Conservation (phyloP, 306 rosid genomes). For the Quillaja saponaria region DNA sequence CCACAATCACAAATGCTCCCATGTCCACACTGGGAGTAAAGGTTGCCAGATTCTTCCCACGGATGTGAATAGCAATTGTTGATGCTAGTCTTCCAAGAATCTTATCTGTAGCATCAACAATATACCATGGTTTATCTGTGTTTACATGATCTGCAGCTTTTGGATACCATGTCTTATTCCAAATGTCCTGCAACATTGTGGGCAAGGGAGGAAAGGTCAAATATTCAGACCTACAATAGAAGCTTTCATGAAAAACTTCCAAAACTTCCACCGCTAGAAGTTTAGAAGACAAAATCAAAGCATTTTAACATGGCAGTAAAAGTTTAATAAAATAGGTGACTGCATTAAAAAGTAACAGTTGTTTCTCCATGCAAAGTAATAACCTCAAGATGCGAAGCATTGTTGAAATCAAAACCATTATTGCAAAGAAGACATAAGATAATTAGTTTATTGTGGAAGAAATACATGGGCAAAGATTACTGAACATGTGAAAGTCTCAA, state of each 20-base stretch:
- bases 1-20: constrained; percentile 99
- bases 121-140: constrained; percentile 82
- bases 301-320: too few relatives aligned
- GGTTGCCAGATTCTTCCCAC: constrained; percentile 81
- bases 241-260: constrained; percentile 7
- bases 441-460: too few relatives aligned
- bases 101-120: constrained; percentile 90
- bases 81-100: constrained; percentile 93
- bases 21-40: constrained; percentile 95
- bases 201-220: background rate
- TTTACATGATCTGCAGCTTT: constrained; percentile 93
- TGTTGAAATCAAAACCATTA: too few relatives aligned
- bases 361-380: too few relatives aligned
- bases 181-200: constrained; percentile 63
- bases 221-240: background rate
- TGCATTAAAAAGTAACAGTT: too few relatives aligned
- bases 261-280: too few relatives aligned
- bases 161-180: constrained; percentile 95
- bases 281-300: too few relatives aligned
- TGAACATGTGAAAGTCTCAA: too few relatives aligned
- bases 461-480: too few relatives aligned
- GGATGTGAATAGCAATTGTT: constrained; percentile 75
- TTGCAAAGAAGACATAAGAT: too few relatives aligned
- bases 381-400: too few relatives aligned
- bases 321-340: too few relatives aligned